Base-by-base conservation (phyloP, 805 yeast species). In the Candida tallmaniae region DNA sequence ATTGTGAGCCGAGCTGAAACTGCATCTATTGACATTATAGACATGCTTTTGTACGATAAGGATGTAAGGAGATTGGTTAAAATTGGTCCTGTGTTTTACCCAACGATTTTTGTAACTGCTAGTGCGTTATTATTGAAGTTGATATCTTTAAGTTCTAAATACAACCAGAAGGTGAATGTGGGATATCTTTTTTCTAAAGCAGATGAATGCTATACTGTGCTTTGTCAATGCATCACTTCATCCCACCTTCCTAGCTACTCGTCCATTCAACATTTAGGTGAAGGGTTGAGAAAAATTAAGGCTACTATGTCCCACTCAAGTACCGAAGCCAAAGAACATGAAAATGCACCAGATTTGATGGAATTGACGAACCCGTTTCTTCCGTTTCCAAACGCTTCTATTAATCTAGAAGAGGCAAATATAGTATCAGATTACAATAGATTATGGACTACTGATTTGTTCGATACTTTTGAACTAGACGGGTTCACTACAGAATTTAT, bases 71-170 rank as follows among this genome's bases (percentile, higher is more conserved):
- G 32, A 29, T 29, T 29, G 13, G 13, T 29, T 6, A 18, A 17
- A 18, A 29, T 29, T 9, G 32, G 32, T 6, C 32, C 32, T 6
- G 32, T 29, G 6, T 29, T 29, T 14, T 29, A 29, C 19, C 32
- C 32, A 10, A 29, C 32, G 6, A 29, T 29, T 18, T 29, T 29
- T 14, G 32, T 29, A 7, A 29, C 32, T 6, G 32, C 32, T 29
- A 7, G 24, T 12, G 32, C 32, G 6, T 18, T 29, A 13, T 29
- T 29, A 19, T 13, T 29, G 9, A 29, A 29, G 13, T 17, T 29
- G 7, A 15, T 20, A n/a, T n/a, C 32, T 9, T n/a, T 19, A 12
- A 19, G 32, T 12, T 12, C 24, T 6, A 29, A 29, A 20, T 29
- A 11, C 19, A 18, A 18, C 15, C 19, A 29, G 9, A 18, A 29